Conservation (phyloP, 768 basidiomycete genomes). For the Mycena haematopus region DNA sequence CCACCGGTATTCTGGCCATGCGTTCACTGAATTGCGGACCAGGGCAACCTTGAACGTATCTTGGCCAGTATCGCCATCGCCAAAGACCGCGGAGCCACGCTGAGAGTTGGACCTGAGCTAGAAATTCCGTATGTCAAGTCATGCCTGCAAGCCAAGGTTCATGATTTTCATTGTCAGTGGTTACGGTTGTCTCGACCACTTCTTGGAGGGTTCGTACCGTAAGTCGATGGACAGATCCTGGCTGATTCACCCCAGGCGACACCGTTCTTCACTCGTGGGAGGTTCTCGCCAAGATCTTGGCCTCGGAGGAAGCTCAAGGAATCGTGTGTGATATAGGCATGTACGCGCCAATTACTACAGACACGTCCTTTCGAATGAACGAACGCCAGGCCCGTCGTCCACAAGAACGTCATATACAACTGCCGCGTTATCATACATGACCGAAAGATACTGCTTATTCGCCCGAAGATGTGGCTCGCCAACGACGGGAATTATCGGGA, state of each 20-base stretch:
- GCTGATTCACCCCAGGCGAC: constrained; percentile 71
- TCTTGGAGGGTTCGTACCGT: constrained; percentile 78
- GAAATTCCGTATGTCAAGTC: constrained; percentile 80
- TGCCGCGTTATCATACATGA: constrained; percentile 91
- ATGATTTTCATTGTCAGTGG: constrained; percentile 59
- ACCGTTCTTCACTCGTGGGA: constrained; percentile 98
- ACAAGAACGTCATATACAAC: constrained; percentile 99
- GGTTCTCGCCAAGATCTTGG: constrained; percentile 88
- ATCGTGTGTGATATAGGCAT: constrained; percentile 98
- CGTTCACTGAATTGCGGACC: neutral
- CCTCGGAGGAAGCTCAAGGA: constrained; percentile 76
- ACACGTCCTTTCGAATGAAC: neutral
- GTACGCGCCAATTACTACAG: constrained; percentile 50
- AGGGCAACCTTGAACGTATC: constrained; percentile 96
- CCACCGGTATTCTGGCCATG: neutral
- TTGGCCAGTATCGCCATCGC: constrained; percentile 87
- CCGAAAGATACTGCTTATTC: constrained; percentile 88
- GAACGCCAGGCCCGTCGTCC: constrained; percentile 82
- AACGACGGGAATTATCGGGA: constrained; percentile 98
- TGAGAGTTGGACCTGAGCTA: constrained; percentile 95
- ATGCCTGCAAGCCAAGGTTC: neutral
- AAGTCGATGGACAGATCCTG: neutral
- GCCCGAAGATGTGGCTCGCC: constrained; percentile 99
- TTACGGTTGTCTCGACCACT: constrained; percentile 97
- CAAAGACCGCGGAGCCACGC: constrained; percentile 84